Evolutionary conservation across 345 rosid genomes (phyloP).

Genomic region (Microthlaspi erraticum): DNA sequence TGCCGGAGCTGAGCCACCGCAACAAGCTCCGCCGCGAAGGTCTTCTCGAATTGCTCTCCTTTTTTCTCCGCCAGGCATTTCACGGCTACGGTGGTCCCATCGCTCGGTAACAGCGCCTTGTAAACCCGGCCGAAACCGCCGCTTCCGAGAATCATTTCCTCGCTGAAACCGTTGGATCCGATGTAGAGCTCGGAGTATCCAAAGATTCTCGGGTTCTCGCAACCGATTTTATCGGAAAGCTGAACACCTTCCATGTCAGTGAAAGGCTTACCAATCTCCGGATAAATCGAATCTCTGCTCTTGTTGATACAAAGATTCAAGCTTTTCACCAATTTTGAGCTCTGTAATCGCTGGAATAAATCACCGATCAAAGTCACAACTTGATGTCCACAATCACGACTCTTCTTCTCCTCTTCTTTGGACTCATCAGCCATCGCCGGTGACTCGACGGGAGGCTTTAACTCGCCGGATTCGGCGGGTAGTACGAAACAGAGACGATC

Average conservation of each 20-base stretch:
- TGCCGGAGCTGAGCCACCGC: constrained; percentile 97
- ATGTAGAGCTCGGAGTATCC: constrained; percentile 93
- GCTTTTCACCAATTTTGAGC: constrained; percentile 51
- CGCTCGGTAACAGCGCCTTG: constrained; percentile 81
- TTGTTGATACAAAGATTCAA: constrained; percentile 42
- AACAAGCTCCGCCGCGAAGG: constrained; percentile 89
- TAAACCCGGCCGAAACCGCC: constrained; percentile 93
- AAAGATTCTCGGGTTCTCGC: constrained; percentile 84
- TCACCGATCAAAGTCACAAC: constrained; percentile 49
- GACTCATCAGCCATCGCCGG: constrained; percentile 21
- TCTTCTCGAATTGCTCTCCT: constrained; percentile 90
- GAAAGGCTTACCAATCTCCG: constrained; percentile 42
- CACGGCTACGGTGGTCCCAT: constrained; percentile 84
- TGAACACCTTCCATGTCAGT: constrained; percentile 85
- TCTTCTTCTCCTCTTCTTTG: constrained; percentile 26
- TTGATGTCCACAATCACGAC: constrained; percentile 59
- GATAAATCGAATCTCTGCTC: constrained; percentile 25
- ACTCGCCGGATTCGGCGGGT: constrained; percentile 63
- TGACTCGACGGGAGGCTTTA: constrained; percentile 37
- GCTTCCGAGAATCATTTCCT: constrained; percentile 77
- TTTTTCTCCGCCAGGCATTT: constrained; percentile 86
- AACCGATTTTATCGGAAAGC: constrained; percentile 72
- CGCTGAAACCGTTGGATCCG: constrained; percentile 81
- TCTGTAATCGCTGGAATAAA: constrained; percentile 49
- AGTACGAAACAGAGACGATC: constrained; percentile 68